Conservation (phyloP, 2,329 filamentous ascomycete genomes). For the Fusarium humuli region DNA sequence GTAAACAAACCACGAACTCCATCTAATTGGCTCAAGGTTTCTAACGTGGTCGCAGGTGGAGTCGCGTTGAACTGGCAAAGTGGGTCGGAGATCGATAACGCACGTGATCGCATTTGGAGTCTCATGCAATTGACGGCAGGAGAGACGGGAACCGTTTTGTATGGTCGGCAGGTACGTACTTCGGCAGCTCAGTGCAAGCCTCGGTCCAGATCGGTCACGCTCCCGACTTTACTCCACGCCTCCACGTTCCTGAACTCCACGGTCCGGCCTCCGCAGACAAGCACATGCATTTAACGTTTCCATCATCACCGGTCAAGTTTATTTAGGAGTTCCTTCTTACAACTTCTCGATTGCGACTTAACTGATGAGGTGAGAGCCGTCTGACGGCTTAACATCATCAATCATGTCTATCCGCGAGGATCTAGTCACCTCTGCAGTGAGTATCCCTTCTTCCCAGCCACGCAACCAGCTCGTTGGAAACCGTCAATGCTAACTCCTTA, state of each 20-base stretch:
- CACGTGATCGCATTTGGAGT: slow-evolving; percentile 30
- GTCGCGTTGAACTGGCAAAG: slow-evolving; percentile 30
- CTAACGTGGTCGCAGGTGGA: slow-evolving; percentile 15
- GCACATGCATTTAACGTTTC: slow-evolving; percentile 48
- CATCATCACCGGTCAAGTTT: slow-evolving; percentile 30
- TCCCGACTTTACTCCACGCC: slow-evolving; percentile 46
- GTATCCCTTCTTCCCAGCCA: slow-evolving; percentile 38
- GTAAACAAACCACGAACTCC: slow-evolving; percentile 55
- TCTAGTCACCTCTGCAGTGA: slow-evolving; percentile 83
- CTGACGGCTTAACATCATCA: slow-evolving; percentile 34
- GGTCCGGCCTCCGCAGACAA: slow-evolving; percentile 37
- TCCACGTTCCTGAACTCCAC: slow-evolving; percentile 36
- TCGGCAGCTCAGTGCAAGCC: slow-evolving; percentile 41
- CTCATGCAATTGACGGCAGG: not conserved
- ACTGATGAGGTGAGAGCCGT: slow-evolving; percentile 44
- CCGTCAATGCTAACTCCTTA: slow-evolving; percentile 34
- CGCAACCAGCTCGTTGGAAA: slow-evolving; percentile 8
- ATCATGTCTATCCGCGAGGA: slow-evolving; percentile 93
- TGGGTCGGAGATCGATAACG: not conserved
- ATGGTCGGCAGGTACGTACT: slow-evolving; percentile 30
- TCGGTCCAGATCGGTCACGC: slow-evolving; percentile 50
- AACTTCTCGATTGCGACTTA: slow-evolving; percentile 19
- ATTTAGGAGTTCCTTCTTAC: slow-evolving; percentile 5
- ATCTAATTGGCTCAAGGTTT: slow-evolving; percentile 45
- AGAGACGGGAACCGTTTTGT: not conserved